Percentiles rank a stretch among this genome's conserved stretches.
Conservation (phyloP, 2,329 filamentous ascomycete genomes). For the Xylaria sp. region DNA sequence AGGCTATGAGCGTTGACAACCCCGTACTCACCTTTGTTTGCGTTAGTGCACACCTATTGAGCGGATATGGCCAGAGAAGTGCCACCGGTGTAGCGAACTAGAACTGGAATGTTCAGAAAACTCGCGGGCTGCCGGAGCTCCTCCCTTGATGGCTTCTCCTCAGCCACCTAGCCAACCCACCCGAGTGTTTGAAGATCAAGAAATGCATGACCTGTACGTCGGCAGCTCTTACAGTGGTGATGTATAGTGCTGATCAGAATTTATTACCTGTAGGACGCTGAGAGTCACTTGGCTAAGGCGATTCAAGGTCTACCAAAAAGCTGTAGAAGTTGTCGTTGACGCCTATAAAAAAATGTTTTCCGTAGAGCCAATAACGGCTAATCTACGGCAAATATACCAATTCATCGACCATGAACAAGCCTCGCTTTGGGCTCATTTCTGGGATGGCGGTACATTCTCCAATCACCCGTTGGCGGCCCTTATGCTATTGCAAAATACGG, state of each 20-base stretch:
- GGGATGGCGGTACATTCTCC: background rate
- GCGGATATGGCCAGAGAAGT: constrained; percentile 13
- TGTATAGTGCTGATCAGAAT: background rate
- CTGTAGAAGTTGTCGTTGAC: background rate
- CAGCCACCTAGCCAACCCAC: background rate
- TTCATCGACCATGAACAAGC: background rate
- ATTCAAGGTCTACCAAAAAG: background rate
- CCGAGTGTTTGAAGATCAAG: background rate
- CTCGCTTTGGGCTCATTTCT: background rate
- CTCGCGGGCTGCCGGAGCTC: background rate
- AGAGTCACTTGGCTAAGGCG: constrained; percentile 2
- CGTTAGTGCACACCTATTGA: constrained; percentile 9
- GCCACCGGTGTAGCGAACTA: constrained; percentile 3
- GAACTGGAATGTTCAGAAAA: constrained; percentile 17
- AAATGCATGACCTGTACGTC: background rate
- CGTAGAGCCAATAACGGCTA: background rate
- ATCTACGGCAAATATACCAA: background rate
- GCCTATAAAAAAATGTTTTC: background rate
- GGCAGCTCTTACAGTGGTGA: background rate
- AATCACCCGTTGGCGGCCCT: background rate
- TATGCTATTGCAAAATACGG: background rate
- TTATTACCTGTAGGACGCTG: background rate
- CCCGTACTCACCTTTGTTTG: background rate
- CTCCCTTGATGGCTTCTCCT: background rate
- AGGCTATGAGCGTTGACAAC: background rate